phyloP scores from a whole-genome alignment of 805 yeast genomes.

The Metschnikowia amazonensis region DNA sequence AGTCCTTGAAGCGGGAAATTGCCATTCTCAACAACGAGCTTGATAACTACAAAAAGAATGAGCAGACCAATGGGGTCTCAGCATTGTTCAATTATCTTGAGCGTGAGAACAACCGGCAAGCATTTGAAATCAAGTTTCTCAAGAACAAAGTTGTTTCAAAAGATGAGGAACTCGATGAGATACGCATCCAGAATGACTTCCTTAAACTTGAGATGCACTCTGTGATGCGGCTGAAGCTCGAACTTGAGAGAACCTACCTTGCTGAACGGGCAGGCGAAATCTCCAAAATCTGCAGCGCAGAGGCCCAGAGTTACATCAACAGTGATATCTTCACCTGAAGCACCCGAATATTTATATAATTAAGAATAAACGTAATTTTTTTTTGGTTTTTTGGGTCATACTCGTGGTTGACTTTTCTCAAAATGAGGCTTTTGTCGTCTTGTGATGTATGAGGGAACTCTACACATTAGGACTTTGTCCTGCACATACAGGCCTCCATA shows the following conservation, averaged over 20 bases:
- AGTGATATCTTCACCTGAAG: background rate
- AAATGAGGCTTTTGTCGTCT: no score
- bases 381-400: no score
- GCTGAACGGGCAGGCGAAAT: conserved; percentile 8
- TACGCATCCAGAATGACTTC: conserved; percentile 19
- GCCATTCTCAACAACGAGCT: conserved; percentile 23
- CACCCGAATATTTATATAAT: background rate
- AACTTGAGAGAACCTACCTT: conserved; percentile 7
- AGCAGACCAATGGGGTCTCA: conserved; percentile 16
- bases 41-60: conserved; percentile 9
- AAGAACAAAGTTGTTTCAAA: conserved; percentile 20
- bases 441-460: background rate
- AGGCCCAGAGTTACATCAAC: conserved; percentile 3
- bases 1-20: conserved; percentile 31
- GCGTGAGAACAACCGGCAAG: conserved; percentile 25
- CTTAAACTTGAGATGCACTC: conserved; percentile 9
- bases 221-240: conserved; percentile 5
- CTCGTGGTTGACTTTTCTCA: no score
- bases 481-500: background rate
- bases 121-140: conserved; percentile 35
- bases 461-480: background rate
- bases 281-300: conserved; percentile 4
- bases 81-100: conserved; percentile 32
- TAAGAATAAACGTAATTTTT: background rate
- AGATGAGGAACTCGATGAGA: conserved; percentile 21